Base-by-base conservation (phyloP, 2,329 filamentous ascomycete species). In the Dothideomycetidae sp. region DNA sequence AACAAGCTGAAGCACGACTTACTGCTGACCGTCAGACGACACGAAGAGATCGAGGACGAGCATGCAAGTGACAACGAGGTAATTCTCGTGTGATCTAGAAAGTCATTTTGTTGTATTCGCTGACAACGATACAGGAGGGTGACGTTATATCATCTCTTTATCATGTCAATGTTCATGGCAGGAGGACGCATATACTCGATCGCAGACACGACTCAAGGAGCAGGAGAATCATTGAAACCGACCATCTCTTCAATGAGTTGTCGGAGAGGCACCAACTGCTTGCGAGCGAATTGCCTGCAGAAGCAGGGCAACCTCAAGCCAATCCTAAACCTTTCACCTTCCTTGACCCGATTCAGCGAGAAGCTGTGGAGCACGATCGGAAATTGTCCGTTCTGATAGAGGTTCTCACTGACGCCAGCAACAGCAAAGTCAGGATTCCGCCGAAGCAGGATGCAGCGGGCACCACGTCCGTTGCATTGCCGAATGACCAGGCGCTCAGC, bases 21-120 rank as follows among this genome's bases (percentile, higher is more conserved):
- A 16, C 43, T 57, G 45, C 52, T 56, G 44, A 53, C 57, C 40
- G 33, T 64, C 35, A 51, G 56, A 41, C 45, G 59, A 5, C 52
- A 56, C 29, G 49, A 56, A 15, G 46, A 44, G 3, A 46, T 55
- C 11, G 50, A 59, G 11, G 52, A 54, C 18, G 50, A 42, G 15
- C 44, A 57, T 28, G 58, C 50, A 10, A 62, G 59, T 23, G 58
- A 62, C 29, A 59, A 62, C 41, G 60, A 63, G 46, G 56, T 59
- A 16, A 15, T 26, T 17, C 46, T 32, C 46, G 37, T 29, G 13
- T 11, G n/a, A n/a, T n/a, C n/a, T n/a, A n/a, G n/a, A n/a, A n/a
- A n/a, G n/a, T n/a, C n/a, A n/a, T n/a, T n/a, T n/a, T n/a, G n/a
- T n/a, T n/a, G n/a, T n/a, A n/a, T n/a, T n/a, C n/a, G n/a, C n/a